Base-by-base conservation (phyloP, 345 rosid species). In the Melaleuca quinquenervia region DNA sequence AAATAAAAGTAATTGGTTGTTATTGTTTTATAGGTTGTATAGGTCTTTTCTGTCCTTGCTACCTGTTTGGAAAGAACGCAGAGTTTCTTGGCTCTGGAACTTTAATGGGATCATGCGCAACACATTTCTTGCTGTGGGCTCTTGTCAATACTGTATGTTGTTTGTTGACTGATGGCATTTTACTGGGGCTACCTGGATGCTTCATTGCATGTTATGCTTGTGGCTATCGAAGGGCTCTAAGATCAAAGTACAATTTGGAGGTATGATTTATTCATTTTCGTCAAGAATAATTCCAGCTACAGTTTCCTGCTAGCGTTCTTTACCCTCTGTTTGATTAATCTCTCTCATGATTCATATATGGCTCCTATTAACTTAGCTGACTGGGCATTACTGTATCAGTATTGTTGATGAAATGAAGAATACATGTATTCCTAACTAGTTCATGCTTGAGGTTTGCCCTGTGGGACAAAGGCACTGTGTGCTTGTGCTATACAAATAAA, bases 81-180 rank as follows among this genome's bases (percentile, higher is more conserved):
- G 95, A 96, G 87, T 87, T 87, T 89, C 83, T 97, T 89, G 99
- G 98, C 85, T 97, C 99, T 82, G 98, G 98, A 88, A 95, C 98
- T 84, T 90, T 93, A 60, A 87, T 90, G 52, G 99, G 98, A 84
- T 94, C 98, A 11, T 97, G 98, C 90, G 58, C 88, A 84, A 94
- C 94, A 18, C 97, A 97, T 87, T 94, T 90, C 86, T 92, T 96
- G 82, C 90, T 95, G 56, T 97, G 98, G 97, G 93, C 89, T 52
- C 88, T 94, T 49, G 89, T 94, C 86, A 96, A 96, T 86, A 90
- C 94, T 13, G 58, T 91, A 48, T 96, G 96, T 86, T 97, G 98
- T 88, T 90, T 93, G 88, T 86, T 93, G 82, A 91, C 95, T 74
- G 95, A 92, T 85, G 99, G 98, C 83, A 24, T 95, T 58, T 90